Evolutionary conservation across 2,329 filamentous ascomycete genomes (phyloP), one percentile per base, ranked within the genome.

Genomic region (Xylaria arbuscula): DNA sequence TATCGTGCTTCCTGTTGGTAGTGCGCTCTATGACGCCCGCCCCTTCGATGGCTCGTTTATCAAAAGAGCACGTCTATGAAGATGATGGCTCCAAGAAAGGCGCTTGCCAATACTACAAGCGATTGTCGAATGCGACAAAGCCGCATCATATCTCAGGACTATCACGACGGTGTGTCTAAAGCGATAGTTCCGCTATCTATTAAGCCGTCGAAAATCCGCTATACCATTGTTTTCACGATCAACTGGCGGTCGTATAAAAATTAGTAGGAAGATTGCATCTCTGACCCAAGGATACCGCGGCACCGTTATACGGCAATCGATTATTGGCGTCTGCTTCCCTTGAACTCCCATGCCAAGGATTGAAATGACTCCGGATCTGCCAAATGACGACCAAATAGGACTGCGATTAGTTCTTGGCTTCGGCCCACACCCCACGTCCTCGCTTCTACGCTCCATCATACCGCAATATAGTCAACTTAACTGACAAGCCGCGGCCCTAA

Each of bases 291-390:
- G 24, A 53, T 51, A 10, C 36, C 38, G 34, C 24, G 13, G 5
- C 40, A 34, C 34, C 48, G 15, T 19, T 15, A 50, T 47, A 22
- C 28, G 40, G 19, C 34, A 22, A 40, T 65, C 38, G 24, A 11
- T 11, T 13, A 38, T 58, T 42, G 28, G 53, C 60, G 32, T 17
- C 38, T 66, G 2, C 28, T 54, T 32, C 54, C 11, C 28, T 58
- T 42, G 15, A 51, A 54, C 34, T 62, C 50, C 47, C 64, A 19
- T 57, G 61, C 50, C 38, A 64, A 62, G 47, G 57, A 59, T n/a
- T 60, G 57, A 36, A 54, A 5, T 64, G 56, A 47, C 51, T 70
- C 68, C 68, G 68, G 61, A 70, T 62, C 61, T 64, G 11, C 61
- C 45, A 55, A 55, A 59, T 36, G n/a, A 42, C 54, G 40, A 19